Evolutionary conservation across 306 rosid species (phyloP).

Genomic region (Trifolium pratense): DNA sequence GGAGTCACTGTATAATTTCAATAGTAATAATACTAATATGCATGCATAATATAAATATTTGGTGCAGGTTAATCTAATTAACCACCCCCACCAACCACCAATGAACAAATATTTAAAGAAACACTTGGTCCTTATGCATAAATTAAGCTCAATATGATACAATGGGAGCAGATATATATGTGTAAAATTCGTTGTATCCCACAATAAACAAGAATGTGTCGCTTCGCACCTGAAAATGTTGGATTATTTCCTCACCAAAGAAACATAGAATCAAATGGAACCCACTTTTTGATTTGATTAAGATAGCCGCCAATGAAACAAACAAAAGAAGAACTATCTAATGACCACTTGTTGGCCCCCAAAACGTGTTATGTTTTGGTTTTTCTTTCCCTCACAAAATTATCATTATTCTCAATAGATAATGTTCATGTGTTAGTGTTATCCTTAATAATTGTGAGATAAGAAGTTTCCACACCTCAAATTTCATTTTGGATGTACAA

Average conservation of each 20-base stretch:
- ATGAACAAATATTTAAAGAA: not conserved
- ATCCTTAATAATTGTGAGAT: slow-evolving; percentile 28
- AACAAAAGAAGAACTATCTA: slow-evolving; percentile 35
- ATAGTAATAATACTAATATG: not conserved
- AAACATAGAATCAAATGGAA: slow-evolving; percentile 45
- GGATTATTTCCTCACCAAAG: slow-evolving; percentile 37
- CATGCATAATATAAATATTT: not conserved
- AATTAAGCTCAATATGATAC: not conserved
- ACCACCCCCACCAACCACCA: not conserved
- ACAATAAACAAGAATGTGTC: slow-evolving; percentile 2
- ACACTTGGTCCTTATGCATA: not conserved
- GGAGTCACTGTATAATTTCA: not conserved
- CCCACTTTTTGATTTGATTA: slow-evolving; percentile 40
- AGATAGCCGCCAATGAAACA: slow-evolving; percentile 39
- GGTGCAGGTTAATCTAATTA: not conserved
- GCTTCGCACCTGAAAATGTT: slow-evolving; percentile 35
- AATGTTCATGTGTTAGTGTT: not conserved
- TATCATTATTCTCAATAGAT: slow-evolving; percentile 35
- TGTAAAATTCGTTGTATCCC: slow-evolving; percentile 1
- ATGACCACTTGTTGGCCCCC: slow-evolving; percentile 34
- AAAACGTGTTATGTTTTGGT: slow-evolving; percentile 1
- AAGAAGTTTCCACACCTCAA: too few species aligned
- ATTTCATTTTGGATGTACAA: too few species aligned
- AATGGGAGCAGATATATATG: slow-evolving; percentile 24
- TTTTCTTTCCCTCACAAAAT: slow-evolving; percentile 20